These are phyloP conservation scores for Aspergillus vadensis DNA, from an alignment of 2,329 filamentous ascomycete species.

Conservation along the genomic window DNA sequence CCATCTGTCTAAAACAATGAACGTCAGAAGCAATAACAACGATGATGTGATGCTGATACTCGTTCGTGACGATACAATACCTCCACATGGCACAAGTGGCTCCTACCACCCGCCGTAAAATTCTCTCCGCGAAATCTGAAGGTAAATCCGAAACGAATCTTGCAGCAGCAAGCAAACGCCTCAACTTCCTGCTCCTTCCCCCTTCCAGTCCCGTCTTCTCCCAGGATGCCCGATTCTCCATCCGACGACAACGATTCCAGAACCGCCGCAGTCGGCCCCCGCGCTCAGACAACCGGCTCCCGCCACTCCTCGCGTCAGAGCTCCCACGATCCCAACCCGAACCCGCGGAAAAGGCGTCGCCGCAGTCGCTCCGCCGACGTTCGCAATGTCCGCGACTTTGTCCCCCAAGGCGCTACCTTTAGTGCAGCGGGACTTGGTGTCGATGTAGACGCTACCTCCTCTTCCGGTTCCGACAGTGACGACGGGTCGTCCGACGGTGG, in stretches of 20 bases:
- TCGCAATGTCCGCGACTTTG: constrained; percentile 38
- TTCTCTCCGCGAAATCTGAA: constrained; percentile 13
- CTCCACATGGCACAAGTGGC: constrained; percentile 14
- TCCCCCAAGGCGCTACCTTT: constrained; percentile 41
- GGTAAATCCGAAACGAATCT: not conserved
- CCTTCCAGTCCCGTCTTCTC: not conserved
- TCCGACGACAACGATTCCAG: constrained; percentile 49
- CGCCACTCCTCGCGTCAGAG: constrained; percentile 21
- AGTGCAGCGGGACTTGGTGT: constrained; percentile 35
- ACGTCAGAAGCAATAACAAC: no score
- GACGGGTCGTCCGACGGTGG: constrained; percentile 19
- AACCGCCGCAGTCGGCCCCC: constrained; percentile 47
- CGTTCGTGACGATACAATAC: not conserved
- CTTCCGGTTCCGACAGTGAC: constrained; percentile 27
- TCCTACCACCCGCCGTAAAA: constrained; percentile 27
- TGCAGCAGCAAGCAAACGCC: not conserved
- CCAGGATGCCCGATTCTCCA: constrained; percentile 30
- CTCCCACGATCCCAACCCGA: constrained; percentile 26
- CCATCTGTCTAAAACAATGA: no score
- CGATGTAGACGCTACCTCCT: constrained; percentile 36
- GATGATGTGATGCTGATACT: no score
- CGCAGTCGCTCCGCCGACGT: constrained; percentile 26
- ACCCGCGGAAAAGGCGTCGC: constrained; percentile 31
- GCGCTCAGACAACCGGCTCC: constrained; percentile 30
- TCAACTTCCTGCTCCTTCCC: not conserved